Evolutionary conservation across 805 yeast species (phyloP).

Genomic region (Saccharomycopsis synnaedendra): DNA sequence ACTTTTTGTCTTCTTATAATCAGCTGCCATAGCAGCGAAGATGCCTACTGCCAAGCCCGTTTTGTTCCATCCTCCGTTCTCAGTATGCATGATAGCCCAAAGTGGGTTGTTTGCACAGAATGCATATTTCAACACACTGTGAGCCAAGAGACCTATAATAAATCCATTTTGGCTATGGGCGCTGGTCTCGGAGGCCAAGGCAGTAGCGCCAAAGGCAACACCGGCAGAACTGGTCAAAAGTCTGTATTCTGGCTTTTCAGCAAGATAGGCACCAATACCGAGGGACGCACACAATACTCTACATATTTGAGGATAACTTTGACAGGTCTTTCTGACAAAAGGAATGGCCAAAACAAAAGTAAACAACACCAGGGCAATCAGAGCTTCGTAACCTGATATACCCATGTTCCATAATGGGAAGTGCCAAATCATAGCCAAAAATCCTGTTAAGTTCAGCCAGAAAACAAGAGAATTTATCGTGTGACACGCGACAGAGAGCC

Average conservation of each 20-base stretch:
- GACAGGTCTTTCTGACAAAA: conserved; percentile 28
- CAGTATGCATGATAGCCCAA: conserved; percentile 87
- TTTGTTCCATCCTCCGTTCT: conserved; percentile 78
- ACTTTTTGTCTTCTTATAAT: conserved; percentile 8
- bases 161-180: conserved; percentile 18
- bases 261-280: conserved; percentile 68
- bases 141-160: conserved; percentile 55
- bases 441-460: conserved; percentile 76
- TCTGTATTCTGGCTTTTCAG: conserved; percentile 59
- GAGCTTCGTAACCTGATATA: conserved; percentile 84
- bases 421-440: conserved; percentile 87
- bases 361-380: conserved; percentile 43
- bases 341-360: conserved; percentile 46
- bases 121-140: conserved; percentile 66
- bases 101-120: conserved; percentile 83
- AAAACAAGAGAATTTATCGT: conserved; percentile 60
- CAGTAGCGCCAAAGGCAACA: conserved; percentile 45
- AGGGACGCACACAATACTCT: conserved; percentile 42
- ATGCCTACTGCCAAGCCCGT: conserved; percentile 56
- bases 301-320: conserved; percentile 39
- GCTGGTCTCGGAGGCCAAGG: conserved; percentile 43
- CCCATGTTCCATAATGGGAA: conserved; percentile 99
- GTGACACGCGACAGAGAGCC: conserved; percentile 29
- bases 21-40: conserved; percentile 54
- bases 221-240: conserved; percentile 59